A percentile compares a stretch with the other conserved stretches of the same genome.
Conservation (phyloP, 2,329 filamentous ascomycete genomes). For the Drechslera avenae region DNA sequence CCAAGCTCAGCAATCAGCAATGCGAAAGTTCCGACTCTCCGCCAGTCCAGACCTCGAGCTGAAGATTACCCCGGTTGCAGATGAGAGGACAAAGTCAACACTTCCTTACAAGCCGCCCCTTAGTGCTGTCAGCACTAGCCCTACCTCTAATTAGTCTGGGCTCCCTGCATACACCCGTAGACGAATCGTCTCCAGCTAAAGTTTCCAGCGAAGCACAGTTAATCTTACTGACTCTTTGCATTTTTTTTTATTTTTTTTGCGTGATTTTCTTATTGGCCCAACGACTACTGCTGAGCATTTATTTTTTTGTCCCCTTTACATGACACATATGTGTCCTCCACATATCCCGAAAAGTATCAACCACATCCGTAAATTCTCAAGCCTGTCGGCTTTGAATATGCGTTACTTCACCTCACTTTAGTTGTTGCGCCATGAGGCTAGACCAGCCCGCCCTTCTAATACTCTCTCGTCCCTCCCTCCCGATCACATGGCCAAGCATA, state of each 20-base stretch:
- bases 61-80: neutral
- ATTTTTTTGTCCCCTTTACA: neutral
- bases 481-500: too few relatives aligned
- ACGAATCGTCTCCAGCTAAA: neutral
- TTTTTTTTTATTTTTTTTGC: neutral
- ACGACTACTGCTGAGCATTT: too few relatives aligned
- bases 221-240: neutral
- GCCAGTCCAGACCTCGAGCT: neutral
- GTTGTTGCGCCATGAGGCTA: neutral
- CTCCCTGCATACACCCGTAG: neutral
- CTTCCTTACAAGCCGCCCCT: neutral
- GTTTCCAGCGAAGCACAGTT: too few relatives aligned
- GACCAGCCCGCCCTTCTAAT: neutral
- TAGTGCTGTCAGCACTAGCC: constrained; percentile 7
- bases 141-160: neutral
- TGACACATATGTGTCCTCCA: neutral
- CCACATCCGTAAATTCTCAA: neutral
- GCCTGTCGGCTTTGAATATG: neutral
- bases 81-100: neutral
- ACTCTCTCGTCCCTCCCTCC: neutral
- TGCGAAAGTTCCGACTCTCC: neutral
- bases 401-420: neutral
- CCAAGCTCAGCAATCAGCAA: neutral
- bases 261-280: too few relatives aligned
- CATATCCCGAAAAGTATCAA: neutral